phyloP scores from a whole-genome alignment of 257 asterid genomes.

The Solanum peruvianum region DNA sequence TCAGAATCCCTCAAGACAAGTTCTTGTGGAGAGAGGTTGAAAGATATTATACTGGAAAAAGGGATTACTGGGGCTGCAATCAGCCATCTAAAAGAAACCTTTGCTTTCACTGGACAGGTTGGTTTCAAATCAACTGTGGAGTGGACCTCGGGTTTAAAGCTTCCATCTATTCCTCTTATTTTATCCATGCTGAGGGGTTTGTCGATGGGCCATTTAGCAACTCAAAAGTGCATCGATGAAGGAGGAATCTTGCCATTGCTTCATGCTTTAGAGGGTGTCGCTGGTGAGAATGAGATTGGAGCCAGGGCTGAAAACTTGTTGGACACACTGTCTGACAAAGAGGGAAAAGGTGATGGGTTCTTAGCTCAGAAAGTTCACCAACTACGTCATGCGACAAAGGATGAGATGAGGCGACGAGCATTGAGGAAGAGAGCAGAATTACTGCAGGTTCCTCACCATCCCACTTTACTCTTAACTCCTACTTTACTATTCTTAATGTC shows the following conservation, averaged over 20 bases:
- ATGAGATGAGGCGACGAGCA: conserved; percentile 95
- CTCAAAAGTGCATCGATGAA: conserved; percentile 71
- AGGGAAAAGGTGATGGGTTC: conserved; percentile 78
- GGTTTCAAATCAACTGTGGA: conserved; percentile 67
- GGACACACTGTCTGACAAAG: conserved; percentile 87
- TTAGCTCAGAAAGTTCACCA: conserved; percentile 68
- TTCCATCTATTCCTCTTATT: conserved; percentile 86
- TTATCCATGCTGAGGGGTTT: conserved; percentile 94
- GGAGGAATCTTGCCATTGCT: conserved; percentile 85
- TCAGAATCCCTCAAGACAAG: conserved; percentile 93
- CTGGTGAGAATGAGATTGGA: conserved; percentile 97
- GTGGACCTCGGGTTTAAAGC: conserved; percentile 65
- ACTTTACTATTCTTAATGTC: neutral
- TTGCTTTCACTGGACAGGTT: conserved; percentile 61
- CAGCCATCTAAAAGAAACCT: conserved; percentile 66
- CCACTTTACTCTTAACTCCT: neutral
- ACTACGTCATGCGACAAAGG: conserved; percentile 81
- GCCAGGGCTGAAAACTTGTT: conserved; percentile 95
- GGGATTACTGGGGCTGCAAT: conserved; percentile 81
- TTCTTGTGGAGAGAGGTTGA: conserved; percentile 95
- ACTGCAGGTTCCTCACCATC: conserved; percentile 50
- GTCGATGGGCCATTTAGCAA: conserved; percentile 89
- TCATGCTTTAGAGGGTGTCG: conserved; percentile 89
- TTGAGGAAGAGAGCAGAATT: conserved; percentile 73
- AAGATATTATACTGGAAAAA: conserved; percentile 90